Evolutionary conservation across 495 filamentous ascomycete species (phyloP), one percentile per base, ranked within the genome.

Genomic region (Lineolata rhizophorae): DNA sequence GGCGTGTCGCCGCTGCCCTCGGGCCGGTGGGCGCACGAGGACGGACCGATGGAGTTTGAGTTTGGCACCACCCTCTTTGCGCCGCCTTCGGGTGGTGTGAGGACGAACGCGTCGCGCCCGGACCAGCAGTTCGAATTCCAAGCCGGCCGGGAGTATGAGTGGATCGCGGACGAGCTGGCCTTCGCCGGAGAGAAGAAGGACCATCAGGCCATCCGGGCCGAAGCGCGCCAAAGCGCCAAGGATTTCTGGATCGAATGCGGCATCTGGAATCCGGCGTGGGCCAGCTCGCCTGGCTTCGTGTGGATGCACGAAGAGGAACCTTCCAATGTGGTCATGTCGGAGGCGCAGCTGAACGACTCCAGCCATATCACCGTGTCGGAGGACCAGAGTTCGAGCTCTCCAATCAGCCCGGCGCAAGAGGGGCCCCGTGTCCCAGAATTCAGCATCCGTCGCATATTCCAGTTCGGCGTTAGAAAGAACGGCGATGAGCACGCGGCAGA

Each of bases 91-190:
- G n/a, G 22, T 26, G 22, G n/a, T 8, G n/a, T 8, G 22, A 26
- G n/a, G 8, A 26, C 22, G 8, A 8, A 8, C 22, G 45, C 47
- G 5, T 50, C 47, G 18, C 40, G 42, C 20, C 49, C 43, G 22
- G 41, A 49, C 28, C 10, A 49, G 34, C 43, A 49, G 36, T 50
- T 52, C 28, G 2, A 46, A 16, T 53, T 40, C 31, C 46, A 53
- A 29, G 10, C 49, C 32, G 41, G 32, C 18, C 39, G 39, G 21
- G 40, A 49, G 40, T 18, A 31, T 14, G 37, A 49, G 36, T 11
- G 43, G 15, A 37, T 53, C 13, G 18, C 30, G 29, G 35, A 39
- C 18, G 17, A 35, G 16, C 22, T 26, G 9, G n/a, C 9, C 27
- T 30, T 30, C 29, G 21, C n/a, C n/a, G n/a, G n/a, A n/a, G n/a